A percentile compares a stretch with the other conserved stretches of the same genome.
phyloP scores from a whole-genome alignment of 1,284 basidiomycete genomes.

The Ceraceosorus bombacis region DNA sequence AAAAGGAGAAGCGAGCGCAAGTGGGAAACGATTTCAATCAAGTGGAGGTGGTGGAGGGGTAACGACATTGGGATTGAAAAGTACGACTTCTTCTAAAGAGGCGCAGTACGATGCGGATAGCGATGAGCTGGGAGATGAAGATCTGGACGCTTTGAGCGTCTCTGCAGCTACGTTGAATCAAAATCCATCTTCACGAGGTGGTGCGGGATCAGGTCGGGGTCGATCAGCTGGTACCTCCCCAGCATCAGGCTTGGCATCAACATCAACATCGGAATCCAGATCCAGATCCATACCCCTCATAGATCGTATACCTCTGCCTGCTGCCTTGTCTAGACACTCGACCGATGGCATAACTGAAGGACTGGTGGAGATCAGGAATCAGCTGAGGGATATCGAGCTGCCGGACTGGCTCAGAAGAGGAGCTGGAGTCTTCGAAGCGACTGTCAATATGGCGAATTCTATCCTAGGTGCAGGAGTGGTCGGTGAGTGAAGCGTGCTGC shows the following conservation, averaged over 20 bases:
- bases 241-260: no score
- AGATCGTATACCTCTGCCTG: conserved; percentile 23
- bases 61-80: conserved; percentile 22
- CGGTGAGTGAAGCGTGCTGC: conserved; percentile 17
- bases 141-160: conserved; percentile 21
- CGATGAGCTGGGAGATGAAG: conserved; percentile 27
- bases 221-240: no score
- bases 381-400: conserved; percentile 48
- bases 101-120: conserved; percentile 48
- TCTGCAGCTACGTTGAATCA: conserved; percentile 15
- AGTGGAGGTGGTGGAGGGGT: no score
- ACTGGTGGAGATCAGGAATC: conserved; percentile 23
- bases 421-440: conserved; percentile 71
- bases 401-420: conserved; percentile 54
- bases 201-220: background rate
- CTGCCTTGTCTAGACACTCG: conserved; percentile 13
- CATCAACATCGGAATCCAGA: conserved; percentile 17
- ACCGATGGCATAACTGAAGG: conserved; percentile 17
- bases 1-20: no score
- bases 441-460: conserved; percentile 92
- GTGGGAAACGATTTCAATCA: no score
- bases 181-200: conserved; percentile 3
- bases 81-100: conserved; percentile 43
- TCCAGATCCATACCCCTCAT: conserved; percentile 19
- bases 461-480: conserved; percentile 78